Conservation (phyloP, 768 basidiomycete species). For the Dacryopinax primogenitus region DNA sequence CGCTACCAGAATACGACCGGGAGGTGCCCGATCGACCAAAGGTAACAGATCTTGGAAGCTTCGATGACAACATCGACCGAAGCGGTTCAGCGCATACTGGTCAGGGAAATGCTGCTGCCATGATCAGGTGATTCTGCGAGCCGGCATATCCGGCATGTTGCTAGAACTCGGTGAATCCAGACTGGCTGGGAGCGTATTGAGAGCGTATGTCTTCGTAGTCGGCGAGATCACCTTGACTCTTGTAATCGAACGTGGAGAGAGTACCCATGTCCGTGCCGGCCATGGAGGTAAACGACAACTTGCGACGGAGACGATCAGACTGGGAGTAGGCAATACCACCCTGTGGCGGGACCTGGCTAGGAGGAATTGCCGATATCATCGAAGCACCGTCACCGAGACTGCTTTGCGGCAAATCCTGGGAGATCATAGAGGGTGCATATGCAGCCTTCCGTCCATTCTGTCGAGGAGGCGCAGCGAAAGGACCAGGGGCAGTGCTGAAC, state of each 20-base stretch:
- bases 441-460: slow-evolving; percentile 22
- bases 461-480: slow-evolving; percentile 32
- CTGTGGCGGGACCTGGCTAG: slow-evolving; percentile 22
- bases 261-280: slow-evolving; percentile 68
- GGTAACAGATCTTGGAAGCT: background rate
- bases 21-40: background rate
- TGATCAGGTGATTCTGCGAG: background rate
- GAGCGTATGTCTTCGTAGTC: slow-evolving; percentile 81
- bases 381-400: slow-evolving; percentile 46
- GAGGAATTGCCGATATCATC: slow-evolving; percentile 41
- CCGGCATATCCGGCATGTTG: background rate
- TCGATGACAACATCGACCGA: background rate
- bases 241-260: slow-evolving; percentile 65
- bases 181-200: slow-evolving; percentile 75
- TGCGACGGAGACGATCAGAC: slow-evolving; percentile 71
- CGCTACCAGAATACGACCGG: background rate
- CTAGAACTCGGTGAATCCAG: slow-evolving; percentile 75
- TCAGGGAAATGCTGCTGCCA: background rate
- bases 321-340: slow-evolving; percentile 71
- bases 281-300: slow-evolving; percentile 63
- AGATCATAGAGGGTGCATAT: slow-evolving; percentile 86
- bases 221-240: slow-evolving; percentile 72
- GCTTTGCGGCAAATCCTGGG: slow-evolving; percentile 70
- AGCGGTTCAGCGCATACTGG: background rate
- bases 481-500: slow-evolving; percentile 53